Conservation (phyloP, 1,284 basidiomycete species). For the Mycena sp. region DNA sequence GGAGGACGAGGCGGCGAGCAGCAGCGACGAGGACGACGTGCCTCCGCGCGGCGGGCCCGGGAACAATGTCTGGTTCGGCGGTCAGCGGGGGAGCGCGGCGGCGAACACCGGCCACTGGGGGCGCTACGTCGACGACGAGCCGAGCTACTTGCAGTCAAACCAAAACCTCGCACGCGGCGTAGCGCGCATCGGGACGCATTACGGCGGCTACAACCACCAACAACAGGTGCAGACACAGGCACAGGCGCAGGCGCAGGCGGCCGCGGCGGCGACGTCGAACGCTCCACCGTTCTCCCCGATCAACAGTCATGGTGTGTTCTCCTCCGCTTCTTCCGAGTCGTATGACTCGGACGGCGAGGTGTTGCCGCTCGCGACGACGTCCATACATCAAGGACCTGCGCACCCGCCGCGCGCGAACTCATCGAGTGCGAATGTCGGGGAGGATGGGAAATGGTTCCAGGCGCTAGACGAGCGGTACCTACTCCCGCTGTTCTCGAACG, state of each 20-base stretch:
- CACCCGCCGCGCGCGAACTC: slow-evolving; percentile 30
- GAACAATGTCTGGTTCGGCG: slow-evolving; percentile 36
- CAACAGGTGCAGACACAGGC: slow-evolving; percentile 58
- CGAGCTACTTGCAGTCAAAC: slow-evolving; percentile 46
- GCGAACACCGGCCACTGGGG: slow-evolving; percentile 48
- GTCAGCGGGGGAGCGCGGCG: slow-evolving; percentile 18
- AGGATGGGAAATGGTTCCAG: slow-evolving; percentile 95
- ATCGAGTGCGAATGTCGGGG: slow-evolving; percentile 42
- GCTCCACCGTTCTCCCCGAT: slow-evolving; percentile 9
- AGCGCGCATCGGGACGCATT: slow-evolving; percentile 61
- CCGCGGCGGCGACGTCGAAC: slow-evolving; percentile 33
- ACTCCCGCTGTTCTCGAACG: slow-evolving; percentile 94
- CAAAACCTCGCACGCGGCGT: slow-evolving; percentile 45
- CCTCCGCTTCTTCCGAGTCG: slow-evolving; percentile 73
- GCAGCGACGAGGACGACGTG: slow-evolving; percentile 81
- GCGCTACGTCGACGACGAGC: slow-evolving; percentile 60
- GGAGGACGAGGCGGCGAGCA: slow-evolving; percentile 88
- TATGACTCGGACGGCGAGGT: slow-evolving; percentile 86
- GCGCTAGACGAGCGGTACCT: slow-evolving; percentile 94
- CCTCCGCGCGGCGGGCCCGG: slow-evolving; percentile 27
- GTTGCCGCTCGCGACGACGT: slow-evolving; percentile 70
- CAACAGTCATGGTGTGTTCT: slow-evolving; percentile 50
- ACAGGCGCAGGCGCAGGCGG: slow-evolving; percentile 44
- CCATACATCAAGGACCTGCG: slow-evolving; percentile 23
- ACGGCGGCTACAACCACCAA: slow-evolving; percentile 62